phyloP scores from a whole-genome alignment of 495 filamentous ascomycete species.

The Tuber melanosporum region DNA sequence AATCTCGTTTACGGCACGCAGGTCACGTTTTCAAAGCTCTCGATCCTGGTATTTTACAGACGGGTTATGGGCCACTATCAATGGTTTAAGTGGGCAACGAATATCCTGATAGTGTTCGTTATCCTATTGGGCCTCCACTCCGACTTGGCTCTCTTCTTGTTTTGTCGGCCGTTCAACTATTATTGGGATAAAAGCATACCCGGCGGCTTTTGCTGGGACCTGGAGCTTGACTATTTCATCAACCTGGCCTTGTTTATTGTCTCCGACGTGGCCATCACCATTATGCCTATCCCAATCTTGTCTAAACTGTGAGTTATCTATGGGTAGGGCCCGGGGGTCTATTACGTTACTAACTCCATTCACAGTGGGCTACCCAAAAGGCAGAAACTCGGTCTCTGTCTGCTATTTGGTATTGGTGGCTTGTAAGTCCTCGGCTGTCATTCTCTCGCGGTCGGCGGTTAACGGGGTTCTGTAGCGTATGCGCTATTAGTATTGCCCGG shows the following conservation, averaged over 20 bases:
- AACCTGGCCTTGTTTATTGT: not conserved
- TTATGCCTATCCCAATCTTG: not conserved
- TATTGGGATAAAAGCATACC: constrained; percentile 5
- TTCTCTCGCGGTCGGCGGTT: not conserved
- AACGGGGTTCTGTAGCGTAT: not conserved
- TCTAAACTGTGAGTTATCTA: constrained; percentile 5
- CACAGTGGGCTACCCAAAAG: constrained; percentile 2
- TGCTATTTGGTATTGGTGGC: constrained; percentile 8
- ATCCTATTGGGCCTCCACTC: not conserved
- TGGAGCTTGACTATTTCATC: not conserved
- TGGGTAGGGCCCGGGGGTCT: not conserved
- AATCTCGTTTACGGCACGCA: not conserved
- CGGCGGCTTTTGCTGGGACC: constrained; percentile 9
- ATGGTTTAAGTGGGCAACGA: constrained; percentile 5
- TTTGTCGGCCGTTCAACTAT: constrained; percentile 6
- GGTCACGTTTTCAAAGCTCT: constrained; percentile 4
- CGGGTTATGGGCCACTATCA: not conserved
- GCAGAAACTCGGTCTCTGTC: constrained; percentile 8
- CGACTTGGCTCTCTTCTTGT: not conserved
- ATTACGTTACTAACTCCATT: not conserved
- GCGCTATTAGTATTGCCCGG: not conserved
- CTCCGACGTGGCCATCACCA: constrained; percentile 6
- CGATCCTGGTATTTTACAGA: constrained; percentile 8
- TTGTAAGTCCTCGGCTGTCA: not conserved
- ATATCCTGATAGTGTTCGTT: not conserved